Evolutionary conservation across 371 early-diverging fungal genomes (phyloP).

Genomic region (Actinomortierella ambigua): DNA sequence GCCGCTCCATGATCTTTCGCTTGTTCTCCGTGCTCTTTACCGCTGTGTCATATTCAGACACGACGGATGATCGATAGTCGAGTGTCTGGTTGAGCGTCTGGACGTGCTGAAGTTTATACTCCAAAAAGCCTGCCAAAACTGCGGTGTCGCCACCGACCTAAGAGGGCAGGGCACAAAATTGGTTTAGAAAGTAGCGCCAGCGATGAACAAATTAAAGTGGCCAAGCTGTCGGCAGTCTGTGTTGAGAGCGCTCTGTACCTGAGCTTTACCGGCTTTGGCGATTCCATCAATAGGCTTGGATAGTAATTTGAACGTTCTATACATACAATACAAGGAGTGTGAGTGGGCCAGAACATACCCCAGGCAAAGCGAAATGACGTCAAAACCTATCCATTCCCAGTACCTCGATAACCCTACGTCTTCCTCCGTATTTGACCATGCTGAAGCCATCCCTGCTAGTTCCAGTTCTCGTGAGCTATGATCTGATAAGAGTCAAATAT

Average conservation of each 20-base stretch:
- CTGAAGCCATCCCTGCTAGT: slow-evolving; percentile 25
- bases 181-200: background rate
- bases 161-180: background rate
- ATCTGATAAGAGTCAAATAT: slow-evolving; percentile 7
- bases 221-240: no score
- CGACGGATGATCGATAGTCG: slow-evolving; percentile 36
- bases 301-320: slow-evolving; percentile 26
- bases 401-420: slow-evolving; percentile 30
- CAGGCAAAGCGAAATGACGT: background rate
- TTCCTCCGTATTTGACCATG: slow-evolving; percentile 27
- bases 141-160: slow-evolving; percentile 46
- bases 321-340: background rate
- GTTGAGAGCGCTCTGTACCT: no score
- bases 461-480: slow-evolving; percentile 40
- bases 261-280: slow-evolving; percentile 42
- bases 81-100: slow-evolving; percentile 35
- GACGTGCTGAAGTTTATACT: slow-evolving; percentile 45
- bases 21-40: slow-evolving; percentile 40
- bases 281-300: slow-evolving; percentile 41
- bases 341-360: background rate
- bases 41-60: slow-evolving; percentile 36
- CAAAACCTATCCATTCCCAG: background rate
- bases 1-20: slow-evolving; percentile 40
- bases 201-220: no score
- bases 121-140: slow-evolving; percentile 35